phyloP scores from a whole-genome alignment of 2,329 filamentous ascomycete genomes.

The Chrysosporium keratinophilum region DNA sequence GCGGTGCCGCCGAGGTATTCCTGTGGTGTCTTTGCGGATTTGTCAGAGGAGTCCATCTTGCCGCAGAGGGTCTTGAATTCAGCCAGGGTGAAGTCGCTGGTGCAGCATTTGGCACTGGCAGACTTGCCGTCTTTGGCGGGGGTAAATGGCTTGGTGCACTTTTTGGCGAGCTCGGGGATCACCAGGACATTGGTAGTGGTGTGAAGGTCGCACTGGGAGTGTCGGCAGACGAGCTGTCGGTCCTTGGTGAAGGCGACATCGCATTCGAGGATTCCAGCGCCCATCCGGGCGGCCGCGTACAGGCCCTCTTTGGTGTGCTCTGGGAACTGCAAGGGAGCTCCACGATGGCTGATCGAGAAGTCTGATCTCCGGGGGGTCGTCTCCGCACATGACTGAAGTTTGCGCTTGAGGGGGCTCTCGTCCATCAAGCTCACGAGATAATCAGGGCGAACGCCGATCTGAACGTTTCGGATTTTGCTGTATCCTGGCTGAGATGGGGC shows the following conservation, averaged over 20 bases:
- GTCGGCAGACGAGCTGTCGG: conserved; percentile 56
- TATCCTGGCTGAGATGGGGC: neutral
- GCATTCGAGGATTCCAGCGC: conserved; percentile 56
- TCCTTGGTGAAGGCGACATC: conserved; percentile 59
- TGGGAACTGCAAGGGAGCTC: conserved; percentile 53
- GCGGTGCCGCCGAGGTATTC: conserved; percentile 52
- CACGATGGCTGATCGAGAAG: conserved; percentile 55
- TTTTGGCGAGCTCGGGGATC: conserved; percentile 51
- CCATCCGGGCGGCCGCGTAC: conserved; percentile 55
- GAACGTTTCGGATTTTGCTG: conserved; percentile 31
- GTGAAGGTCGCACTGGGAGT: conserved; percentile 58
- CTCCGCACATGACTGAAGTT: conserved; percentile 50
- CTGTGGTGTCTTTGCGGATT: conserved; percentile 46
- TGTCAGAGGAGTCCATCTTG: conserved; percentile 59
- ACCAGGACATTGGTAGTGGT: conserved; percentile 58
- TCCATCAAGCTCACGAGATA: conserved; percentile 56
- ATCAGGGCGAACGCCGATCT: conserved; percentile 54
- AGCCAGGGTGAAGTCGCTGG: conserved; percentile 56
- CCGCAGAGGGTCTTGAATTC: conserved; percentile 59
- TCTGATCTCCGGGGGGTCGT: conserved; percentile 42
- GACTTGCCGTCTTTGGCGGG: conserved; percentile 42
- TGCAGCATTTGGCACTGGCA: conserved; percentile 59
- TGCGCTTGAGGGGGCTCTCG: conserved; percentile 48
- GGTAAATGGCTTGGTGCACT: conserved; percentile 54
- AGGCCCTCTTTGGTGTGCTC: conserved; percentile 53